Percentiles rank a stretch among this genome's conserved stretches.
Conservation (phyloP, 805 yeast genomes). For the Cyberlindnera suaveolens region DNA sequence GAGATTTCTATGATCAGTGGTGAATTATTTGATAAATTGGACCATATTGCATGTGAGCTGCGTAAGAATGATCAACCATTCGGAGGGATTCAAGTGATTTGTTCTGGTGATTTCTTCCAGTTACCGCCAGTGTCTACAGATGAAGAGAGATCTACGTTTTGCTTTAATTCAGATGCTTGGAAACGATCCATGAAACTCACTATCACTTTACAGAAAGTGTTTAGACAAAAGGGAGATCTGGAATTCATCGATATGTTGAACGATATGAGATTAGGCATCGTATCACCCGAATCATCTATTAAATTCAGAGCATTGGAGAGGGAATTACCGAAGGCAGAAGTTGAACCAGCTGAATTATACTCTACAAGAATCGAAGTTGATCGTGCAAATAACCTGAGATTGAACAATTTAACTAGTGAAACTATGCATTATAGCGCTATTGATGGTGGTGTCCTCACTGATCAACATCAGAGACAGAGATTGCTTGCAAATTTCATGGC, state of each 20-base stretch:
- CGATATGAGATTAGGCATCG: slow-evolving; percentile 61
- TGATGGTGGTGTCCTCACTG: slow-evolving; percentile 47
- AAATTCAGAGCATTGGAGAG: slow-evolving; percentile 51
- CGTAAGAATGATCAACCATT: slow-evolving; percentile 48
- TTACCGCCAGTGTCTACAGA: slow-evolving; percentile 57
- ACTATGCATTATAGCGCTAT: slow-evolving; percentile 38
- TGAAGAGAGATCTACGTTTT: slow-evolving; percentile 37
- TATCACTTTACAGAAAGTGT: slow-evolving; percentile 56
- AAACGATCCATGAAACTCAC: slow-evolving; percentile 47
- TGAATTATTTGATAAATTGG: slow-evolving; percentile 54
- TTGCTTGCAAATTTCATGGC: slow-evolving; percentile 56
- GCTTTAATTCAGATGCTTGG: slow-evolving; percentile 67
- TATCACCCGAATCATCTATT: slow-evolving; percentile 38
- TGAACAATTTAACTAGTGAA: slow-evolving; percentile 40
- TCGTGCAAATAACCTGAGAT: slow-evolving; percentile 47
- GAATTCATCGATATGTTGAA: slow-evolving; percentile 68
- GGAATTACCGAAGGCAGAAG: slow-evolving; percentile 47
- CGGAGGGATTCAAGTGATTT: slow-evolving; percentile 74
- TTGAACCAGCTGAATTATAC: slow-evolving; percentile 68
- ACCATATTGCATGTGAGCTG: slow-evolving; percentile 49
- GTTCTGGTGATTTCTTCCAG: slow-evolving; percentile 80
- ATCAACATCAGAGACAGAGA: slow-evolving; percentile 35
- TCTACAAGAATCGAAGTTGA: slow-evolving; percentile 73
- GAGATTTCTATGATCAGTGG: slow-evolving; percentile 82
- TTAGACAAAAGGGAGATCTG: slow-evolving; percentile 71